Evolutionary conservation across 805 yeast species (phyloP), one percentile per base, ranked within the genome.

Genomic region (Lachancea meyersii): DNA sequence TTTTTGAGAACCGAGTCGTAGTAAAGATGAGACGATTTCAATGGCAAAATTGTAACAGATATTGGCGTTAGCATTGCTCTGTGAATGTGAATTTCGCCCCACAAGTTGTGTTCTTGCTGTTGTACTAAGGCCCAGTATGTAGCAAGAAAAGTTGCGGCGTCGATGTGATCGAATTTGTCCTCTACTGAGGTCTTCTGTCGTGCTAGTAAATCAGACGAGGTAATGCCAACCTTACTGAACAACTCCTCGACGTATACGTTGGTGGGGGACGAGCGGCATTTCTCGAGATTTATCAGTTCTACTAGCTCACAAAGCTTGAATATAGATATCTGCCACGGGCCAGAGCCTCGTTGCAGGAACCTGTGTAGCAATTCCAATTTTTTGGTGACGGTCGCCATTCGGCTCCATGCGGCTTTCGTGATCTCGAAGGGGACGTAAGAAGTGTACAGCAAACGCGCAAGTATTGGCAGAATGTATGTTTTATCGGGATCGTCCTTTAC

Each of bases 101-200:
- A 76, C 31, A 73, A 45, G 49, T 71, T 60, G 38, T 69, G 57
- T 53, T 73, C 45, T 32, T 60, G 64, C 37, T 60, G 75, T 53
- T 75, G 76, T 48, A 73, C 64, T 19, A 81, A 51, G 1, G 76
- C 69, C 48, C 79, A 60, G 13, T 76, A 65, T 19, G 75, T 64
- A 0, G 82, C 73, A 43, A 72, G 67, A 23, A 66, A 60, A 0
- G 53, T 45, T 0, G 67, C 48, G 2, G 65, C 53, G 19, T 62
- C 53, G 19, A 57, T 38, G 3, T 34, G 24, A 0, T 48, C 24
- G 1, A 51, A 10, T 2, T 50, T 46, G 38, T 40, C 52, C 2
- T 60, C 60, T 10, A 4, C 13, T 10, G 5, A 55, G 16, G 11
- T 46, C 32, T 13, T 41, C 38, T 6, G 14, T 13, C n/a, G 5